Conservation (phyloP, 2,329 filamentous ascomycete species). For the Penicillium olsonii region DNA sequence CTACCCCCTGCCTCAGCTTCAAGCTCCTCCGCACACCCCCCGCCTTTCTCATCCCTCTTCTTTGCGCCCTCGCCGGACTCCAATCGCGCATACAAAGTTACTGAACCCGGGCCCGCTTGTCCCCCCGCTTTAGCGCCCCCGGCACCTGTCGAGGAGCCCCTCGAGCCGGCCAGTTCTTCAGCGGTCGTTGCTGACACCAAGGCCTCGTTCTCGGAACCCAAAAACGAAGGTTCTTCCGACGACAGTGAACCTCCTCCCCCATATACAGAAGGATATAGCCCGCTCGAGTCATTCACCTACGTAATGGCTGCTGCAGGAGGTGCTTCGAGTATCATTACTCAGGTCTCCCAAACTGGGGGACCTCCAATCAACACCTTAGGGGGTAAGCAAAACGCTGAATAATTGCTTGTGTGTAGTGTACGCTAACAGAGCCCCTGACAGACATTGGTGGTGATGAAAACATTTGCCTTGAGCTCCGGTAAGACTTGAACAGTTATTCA, state of each 20-base stretch:
- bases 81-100: constrained; percentile 44
- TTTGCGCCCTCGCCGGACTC: constrained; percentile 49
- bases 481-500: constrained; percentile 34
- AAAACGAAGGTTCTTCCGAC: constrained; percentile 69
- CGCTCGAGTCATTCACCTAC: constrained; percentile 89
- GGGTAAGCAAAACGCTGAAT: constrained; percentile 54
- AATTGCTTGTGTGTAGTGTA: neutral
- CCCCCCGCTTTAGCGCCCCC: constrained; percentile 55
- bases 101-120: constrained; percentile 50
- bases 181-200: constrained; percentile 73
- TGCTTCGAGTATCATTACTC: constrained; percentile 97
- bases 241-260: constrained; percentile 93
- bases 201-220: constrained; percentile 79
- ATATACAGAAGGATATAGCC: constrained; percentile 91
- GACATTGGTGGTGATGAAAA: constrained; percentile 89
- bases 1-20: constrained; percentile 48
- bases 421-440: constrained; percentile 31
- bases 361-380: constrained; percentile 86
- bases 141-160: constrained; percentile 52
- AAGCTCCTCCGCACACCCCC: constrained; percentile 55
- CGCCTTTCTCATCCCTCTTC: constrained; percentile 66
- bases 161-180: constrained; percentile 46
- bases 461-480: constrained; percentile 93
- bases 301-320: constrained; percentile 97
- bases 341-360: constrained; percentile 88